Evolutionary conservation across 2,329 filamentous ascomycete genomes (phyloP), one percentile per base, ranked within the genome.

Genomic region (Fusarium subtropicale): DNA sequence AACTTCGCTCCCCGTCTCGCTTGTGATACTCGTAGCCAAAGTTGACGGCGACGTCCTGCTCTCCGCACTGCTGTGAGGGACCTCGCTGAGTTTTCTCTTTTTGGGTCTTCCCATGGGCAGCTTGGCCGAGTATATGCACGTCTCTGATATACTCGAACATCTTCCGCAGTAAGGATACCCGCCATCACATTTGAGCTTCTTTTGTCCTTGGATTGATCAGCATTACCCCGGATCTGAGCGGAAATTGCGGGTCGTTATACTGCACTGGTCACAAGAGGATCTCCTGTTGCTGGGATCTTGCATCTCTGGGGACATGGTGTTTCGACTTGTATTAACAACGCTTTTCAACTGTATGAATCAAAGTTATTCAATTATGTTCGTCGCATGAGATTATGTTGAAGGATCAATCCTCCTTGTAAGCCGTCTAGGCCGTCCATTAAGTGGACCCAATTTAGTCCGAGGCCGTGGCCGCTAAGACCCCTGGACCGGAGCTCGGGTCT

Each of bases 401-500:
- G 24, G 54, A 55, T 66, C 54, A 54, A 22, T 22, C 20, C 20
- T 22, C 60, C 60, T 54, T 69, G 52, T 65, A 61, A 61, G 64
- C 64, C 63, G 34, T 45, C 52, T 58, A 61, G 57, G 64, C 64
- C 63, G 34, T 45, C 52, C 30, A 13, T 55, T 20, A 60, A 48
- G 66, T 66, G 71, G 67, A 51, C 41, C 60, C 3, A 11, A 39
- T 24, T 28, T 38, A 39, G 34, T 18, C 39, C 22, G 33, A 36
- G 12, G 36, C 36, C n/a, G n/a, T 36, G 1, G 39, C 16, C 61
- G 36, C 46, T 53, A 60, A 42, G 20, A 22, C 47, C 58, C 60
- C 45, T 31, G 39, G 45, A 24, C 71, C 75, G 75, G 75, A 71
- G 62, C 64, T 64, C 76, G 78, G 77, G 75, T 69, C 71, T 73